These are phyloP conservation scores for Coemansia sp. DNA, from an alignment of 192 early-diverging fungal species.

Conservation along the genomic window DNA sequence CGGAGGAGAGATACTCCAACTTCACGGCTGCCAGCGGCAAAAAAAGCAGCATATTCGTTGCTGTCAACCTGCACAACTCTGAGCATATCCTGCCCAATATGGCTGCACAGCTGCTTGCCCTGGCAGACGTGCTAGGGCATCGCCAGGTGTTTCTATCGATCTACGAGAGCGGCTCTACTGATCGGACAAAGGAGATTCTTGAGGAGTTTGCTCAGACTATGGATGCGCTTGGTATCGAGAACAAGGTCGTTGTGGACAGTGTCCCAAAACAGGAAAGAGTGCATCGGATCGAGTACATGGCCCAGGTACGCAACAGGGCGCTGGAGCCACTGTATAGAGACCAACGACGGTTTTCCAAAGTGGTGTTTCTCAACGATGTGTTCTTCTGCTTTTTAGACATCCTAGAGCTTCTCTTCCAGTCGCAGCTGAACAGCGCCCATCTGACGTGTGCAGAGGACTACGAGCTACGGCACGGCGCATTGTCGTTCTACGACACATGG, in stretches of 20 bases:
- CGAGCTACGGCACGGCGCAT: constrained; percentile 25
- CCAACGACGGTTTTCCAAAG: constrained; percentile 13
- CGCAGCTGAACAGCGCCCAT: constrained; percentile 42
- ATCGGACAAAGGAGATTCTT: constrained; percentile 42
- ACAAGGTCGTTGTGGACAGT: constrained; percentile 22
- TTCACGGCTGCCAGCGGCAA: background rate
- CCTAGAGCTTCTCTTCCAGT: constrained; percentile 51
- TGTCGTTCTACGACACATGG: constrained; percentile 54
- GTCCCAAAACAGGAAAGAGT: background rate
- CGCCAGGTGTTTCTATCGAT: constrained; percentile 41
- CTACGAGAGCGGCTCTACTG: constrained; percentile 51
- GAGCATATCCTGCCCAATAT: constrained; percentile 46
- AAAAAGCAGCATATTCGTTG: constrained; percentile 19
- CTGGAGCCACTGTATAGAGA: constrained; percentile 36
- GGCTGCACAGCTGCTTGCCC: constrained; percentile 29
- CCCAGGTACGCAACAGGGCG: constrained; percentile 46
- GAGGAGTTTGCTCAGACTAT: constrained; percentile 14
- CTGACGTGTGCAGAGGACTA: constrained; percentile 55
- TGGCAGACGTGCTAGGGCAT: constrained; percentile 39
- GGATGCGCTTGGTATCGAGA: constrained; percentile 17
- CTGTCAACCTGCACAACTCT: constrained; percentile 47
- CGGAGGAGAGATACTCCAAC: constrained; percentile 21
- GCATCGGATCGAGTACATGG: constrained; percentile 54
- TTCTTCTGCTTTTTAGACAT: constrained; percentile 53
- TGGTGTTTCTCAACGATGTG: constrained; percentile 51